Evolutionary conservation across 2,329 filamentous ascomycete species (phyloP), one percentile per base, ranked within the genome.

Genomic region (Verticillium klebahnii): DNA sequence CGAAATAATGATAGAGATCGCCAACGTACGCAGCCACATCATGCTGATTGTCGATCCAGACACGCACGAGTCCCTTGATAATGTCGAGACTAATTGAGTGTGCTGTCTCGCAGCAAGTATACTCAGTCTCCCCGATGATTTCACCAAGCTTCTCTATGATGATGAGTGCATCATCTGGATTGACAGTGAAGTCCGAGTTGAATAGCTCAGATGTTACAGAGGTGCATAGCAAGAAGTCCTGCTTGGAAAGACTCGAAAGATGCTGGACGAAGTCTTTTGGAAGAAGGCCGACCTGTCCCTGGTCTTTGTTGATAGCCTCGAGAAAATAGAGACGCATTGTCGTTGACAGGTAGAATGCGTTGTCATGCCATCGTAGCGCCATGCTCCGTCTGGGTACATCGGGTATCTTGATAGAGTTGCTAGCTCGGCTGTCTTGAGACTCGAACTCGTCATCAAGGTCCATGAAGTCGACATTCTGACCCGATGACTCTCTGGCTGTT

Each of bases 1-100:
- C 83, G 66, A 95, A 89, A 78, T 92, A 92, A 55, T 84, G 77
- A 73, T 98, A 98, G 23, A 97, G 77, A 63, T 96, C 89, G 23
- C 87, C 84, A 3, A 89, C 91, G 50, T 84, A 81, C 3, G 85
- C 83, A n/a, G 82, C 82, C 2, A 97, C 78, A 1, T 86, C 79
- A 37, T 83, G 82, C 25, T 80, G 78, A 50, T 83, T 80, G 25
- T 85, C 80, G 2, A 81, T 76, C 91, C 91, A 95, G 45, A 85
- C 77, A 14, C 77, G 73, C 45, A 86, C 83, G 59, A 92, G 81
- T 39, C 83, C 85, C 59, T 84, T 78, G 71, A 97, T 83, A 60
- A 91, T 77, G 56, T 89, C 85, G 29, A 96, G 80, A 65, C 87
- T 89, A 19, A 88, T 78, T 55, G 82, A 83, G 57, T 92, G 78